These are phyloP conservation scores for Vickermania ingenoplastis DNA, from an alignment of 208 protist species.

Conservation along the genomic window DNA sequence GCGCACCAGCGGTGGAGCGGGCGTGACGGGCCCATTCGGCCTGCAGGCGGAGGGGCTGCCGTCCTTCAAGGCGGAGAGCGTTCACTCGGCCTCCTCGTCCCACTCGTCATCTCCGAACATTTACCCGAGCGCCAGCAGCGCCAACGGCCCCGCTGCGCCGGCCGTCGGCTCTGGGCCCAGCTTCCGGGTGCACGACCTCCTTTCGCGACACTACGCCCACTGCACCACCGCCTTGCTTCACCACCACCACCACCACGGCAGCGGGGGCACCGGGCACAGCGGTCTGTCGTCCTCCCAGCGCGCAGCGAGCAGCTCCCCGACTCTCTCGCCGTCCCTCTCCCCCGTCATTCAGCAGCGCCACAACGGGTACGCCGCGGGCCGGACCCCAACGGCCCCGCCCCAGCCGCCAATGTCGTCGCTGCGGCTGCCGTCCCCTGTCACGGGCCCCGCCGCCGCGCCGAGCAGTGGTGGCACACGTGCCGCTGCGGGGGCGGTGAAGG, in stretches of 20 bases:
- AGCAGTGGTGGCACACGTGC: too few species aligned
- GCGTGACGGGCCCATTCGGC: background rate
- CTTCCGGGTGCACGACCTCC: slow-evolving; percentile 1
- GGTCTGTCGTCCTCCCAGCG: background rate
- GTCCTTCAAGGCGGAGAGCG: background rate
- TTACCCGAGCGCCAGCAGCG: background rate
- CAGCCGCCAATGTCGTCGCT: too few species aligned
- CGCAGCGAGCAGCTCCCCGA: background rate
- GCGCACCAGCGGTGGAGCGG: background rate
- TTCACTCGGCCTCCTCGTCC: background rate
- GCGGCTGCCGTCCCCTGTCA: too few species aligned
- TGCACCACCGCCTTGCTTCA: background rate
- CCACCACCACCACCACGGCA: background rate
- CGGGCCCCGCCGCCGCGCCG: too few species aligned
- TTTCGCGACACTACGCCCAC: background rate
- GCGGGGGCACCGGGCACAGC: background rate
- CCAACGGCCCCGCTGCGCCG: background rate
- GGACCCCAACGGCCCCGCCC: too few species aligned
- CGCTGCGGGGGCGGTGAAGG: too few species aligned
- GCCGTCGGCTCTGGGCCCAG: too few species aligned
- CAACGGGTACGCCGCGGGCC: too few species aligned
- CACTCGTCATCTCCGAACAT: background rate
- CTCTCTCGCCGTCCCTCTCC: background rate
- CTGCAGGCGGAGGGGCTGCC: background rate
- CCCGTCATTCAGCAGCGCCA: background rate